Evolutionary conservation across 805 yeast species (phyloP).

Genomic region (Lipomyces orientalis): DNA sequence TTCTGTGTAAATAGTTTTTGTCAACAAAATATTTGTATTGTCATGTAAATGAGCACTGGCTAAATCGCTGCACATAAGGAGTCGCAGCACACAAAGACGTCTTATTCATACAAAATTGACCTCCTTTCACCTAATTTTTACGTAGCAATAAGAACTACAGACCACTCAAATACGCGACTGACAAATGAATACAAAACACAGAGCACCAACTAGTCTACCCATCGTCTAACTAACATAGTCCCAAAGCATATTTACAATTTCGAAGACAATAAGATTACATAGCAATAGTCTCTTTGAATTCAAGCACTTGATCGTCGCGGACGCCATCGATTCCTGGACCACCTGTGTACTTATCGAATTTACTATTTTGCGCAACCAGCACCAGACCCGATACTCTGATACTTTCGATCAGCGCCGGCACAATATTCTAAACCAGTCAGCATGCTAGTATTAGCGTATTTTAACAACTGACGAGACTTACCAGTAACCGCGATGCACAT

Average conservation of each 20-base stretch:
- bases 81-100: neutral
- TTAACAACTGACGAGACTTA: slow-evolving; percentile 36
- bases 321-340: slow-evolving; percentile 64
- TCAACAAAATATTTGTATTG: neutral
- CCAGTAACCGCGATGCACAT: slow-evolving; percentile 70
- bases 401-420: slow-evolving; percentile 75
- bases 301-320: slow-evolving; percentile 64
- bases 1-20: neutral
- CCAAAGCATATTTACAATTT: neutral
- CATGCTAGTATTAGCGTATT: neutral
- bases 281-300: slow-evolving; percentile 67
- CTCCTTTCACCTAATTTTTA: neutral
- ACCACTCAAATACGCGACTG: neutral
- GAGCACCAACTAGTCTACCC: neutral
- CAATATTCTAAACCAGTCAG: slow-evolving; percentile 47
- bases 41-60: neutral
- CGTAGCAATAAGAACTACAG: neutral
- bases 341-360: slow-evolving; percentile 21
- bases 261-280: slow-evolving; percentile 43
- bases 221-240: neutral
- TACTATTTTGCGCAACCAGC: slow-evolving; percentile 50
- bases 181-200: neutral
- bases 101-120: neutral
- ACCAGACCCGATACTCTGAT: slow-evolving; percentile 82
- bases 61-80: neutral